A percentile compares a stretch with the other conserved stretches of the same genome.
Conservation (phyloP, 2,329 filamentous ascomycete species). For the Colletotrichum horii region DNA sequence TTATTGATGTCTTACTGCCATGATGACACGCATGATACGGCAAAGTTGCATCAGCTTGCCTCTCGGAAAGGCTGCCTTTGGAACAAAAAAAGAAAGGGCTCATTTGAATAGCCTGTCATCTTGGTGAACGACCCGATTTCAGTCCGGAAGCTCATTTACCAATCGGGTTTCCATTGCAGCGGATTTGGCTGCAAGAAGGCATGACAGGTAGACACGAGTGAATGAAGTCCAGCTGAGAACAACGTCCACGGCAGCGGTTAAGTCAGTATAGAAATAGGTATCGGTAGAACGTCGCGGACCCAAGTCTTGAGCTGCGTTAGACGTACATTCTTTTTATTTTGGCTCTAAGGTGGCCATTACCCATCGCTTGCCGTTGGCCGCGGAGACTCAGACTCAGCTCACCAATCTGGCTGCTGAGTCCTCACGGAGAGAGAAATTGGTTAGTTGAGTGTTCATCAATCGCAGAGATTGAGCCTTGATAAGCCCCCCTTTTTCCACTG, state of each 20-base stretch:
- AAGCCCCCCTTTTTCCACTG: too few species aligned
- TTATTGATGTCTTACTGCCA: neutral
- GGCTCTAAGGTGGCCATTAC: neutral
- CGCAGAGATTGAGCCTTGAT: too few species aligned
- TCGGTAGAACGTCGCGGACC: accelerated
- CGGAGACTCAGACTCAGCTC: neutral
- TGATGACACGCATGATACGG: neutral
- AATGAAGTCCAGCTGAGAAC: neutral
- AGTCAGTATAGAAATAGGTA: neutral
- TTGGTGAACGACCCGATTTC: neutral
- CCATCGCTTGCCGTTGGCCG: neutral
- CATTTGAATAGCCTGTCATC: neutral
- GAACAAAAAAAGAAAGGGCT: neutral
- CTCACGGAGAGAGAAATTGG: neutral
- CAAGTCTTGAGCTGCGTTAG: neutral
- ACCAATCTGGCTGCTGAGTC: neutral
- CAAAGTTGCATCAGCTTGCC: accelerated
- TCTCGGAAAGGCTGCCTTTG: neutral
- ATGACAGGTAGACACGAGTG: neutral
- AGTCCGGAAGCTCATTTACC: neutral
- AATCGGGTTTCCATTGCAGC: neutral
- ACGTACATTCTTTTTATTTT: neutral
- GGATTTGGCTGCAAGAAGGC: neutral
- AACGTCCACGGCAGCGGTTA: neutral
- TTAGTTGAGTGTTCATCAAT: neutral